A percentile compares a stretch with the other conserved stretches of the same genome.
Evolutionary conservation across 2,329 filamentous ascomycete genomes (phyloP).

Genomic region (Penicillium sclerotigenum): DNA sequence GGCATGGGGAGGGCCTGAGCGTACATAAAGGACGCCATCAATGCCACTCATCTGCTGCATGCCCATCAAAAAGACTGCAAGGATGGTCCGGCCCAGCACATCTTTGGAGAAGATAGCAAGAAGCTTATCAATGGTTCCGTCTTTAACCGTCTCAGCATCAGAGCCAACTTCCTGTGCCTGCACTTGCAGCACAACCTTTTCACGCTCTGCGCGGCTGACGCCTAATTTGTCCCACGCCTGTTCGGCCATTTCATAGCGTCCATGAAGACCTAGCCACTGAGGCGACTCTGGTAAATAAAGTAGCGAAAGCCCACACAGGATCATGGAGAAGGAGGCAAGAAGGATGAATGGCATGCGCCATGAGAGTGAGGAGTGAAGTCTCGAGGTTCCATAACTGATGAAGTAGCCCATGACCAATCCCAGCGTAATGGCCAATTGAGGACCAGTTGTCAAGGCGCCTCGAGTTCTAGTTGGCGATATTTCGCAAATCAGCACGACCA

Average conservation of each 20-base stretch:
- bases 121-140: constrained; percentile 19
- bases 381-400: constrained; percentile 55
- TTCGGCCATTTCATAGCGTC: constrained; percentile 48
- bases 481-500: constrained; percentile 59
- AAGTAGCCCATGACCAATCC: constrained; percentile 59
- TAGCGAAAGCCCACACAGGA: constrained; percentile 40
- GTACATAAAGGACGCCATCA: constrained; percentile 60
- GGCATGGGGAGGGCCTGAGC: neutral
- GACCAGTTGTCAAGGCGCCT: constrained; percentile 52
- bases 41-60: constrained; percentile 62
- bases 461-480: constrained; percentile 54
- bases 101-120: constrained; percentile 39
- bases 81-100: constrained; percentile 48
- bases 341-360: constrained; percentile 59
- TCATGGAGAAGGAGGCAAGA: constrained; percentile 42
- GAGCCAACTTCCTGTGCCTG: constrained; percentile 7
- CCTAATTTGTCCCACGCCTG: constrained; percentile 44
- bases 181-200: constrained; percentile 43
- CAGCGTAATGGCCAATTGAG: constrained; percentile 52
- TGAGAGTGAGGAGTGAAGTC: constrained; percentile 48
- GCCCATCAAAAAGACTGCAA: constrained; percentile 57
- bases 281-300: constrained; percentile 54
- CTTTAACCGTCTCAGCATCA: neutral
- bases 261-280: constrained; percentile 55
- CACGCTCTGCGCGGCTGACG: constrained; percentile 46